These are phyloP conservation scores for Xylaria scruposa DNA, from an alignment of 495 filamentous ascomycete genomes.

Conservation along the genomic window DNA sequence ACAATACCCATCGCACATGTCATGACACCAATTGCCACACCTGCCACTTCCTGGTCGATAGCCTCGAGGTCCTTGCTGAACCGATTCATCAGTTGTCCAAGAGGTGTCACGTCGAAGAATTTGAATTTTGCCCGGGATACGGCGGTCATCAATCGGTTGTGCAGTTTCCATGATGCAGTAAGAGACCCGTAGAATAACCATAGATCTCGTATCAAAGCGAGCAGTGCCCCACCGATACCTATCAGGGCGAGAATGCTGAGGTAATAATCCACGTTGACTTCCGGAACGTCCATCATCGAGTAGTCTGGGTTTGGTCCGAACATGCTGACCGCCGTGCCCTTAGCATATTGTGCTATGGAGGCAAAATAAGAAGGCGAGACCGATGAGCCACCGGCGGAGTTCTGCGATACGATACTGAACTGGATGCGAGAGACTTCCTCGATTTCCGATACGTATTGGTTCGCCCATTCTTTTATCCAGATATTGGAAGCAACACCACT, in stretches of 20 bases:
- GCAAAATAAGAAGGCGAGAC: constrained; percentile 44
- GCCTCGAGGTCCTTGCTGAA: constrained; percentile 98
- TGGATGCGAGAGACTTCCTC: constrained; percentile 38
- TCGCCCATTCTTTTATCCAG: constrained; percentile 92
- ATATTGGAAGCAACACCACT: constrained; percentile 84
- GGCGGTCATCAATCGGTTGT: constrained; percentile 76
- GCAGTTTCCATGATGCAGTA: constrained; percentile 84
- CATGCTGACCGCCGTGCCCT: constrained; percentile 31
- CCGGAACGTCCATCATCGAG: constrained; percentile 43
- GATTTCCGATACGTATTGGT: constrained; percentile 53
- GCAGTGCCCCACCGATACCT: constrained; percentile 71
- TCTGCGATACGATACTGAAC: constrained; percentile 47
- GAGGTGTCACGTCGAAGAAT: constrained; percentile 97
- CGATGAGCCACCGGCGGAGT: constrained; percentile 31
- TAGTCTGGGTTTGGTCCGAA: constrained; percentile 32
- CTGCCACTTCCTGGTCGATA: constrained; percentile 94
- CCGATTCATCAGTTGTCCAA: constrained; percentile 97
- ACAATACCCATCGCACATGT: constrained; percentile 67
- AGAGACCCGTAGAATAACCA: constrained; percentile 93
- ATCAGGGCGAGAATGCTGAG: constrained; percentile 82
- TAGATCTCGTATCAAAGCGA: constrained; percentile 80
- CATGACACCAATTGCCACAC: constrained; percentile 75
- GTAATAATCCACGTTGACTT: constrained; percentile 85
- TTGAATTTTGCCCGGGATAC: constrained; percentile 90
- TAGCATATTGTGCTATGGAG: constrained; percentile 43